Conservation (phyloP, 1,139 yeast genomes). For the Taphrina confusa region DNA sequence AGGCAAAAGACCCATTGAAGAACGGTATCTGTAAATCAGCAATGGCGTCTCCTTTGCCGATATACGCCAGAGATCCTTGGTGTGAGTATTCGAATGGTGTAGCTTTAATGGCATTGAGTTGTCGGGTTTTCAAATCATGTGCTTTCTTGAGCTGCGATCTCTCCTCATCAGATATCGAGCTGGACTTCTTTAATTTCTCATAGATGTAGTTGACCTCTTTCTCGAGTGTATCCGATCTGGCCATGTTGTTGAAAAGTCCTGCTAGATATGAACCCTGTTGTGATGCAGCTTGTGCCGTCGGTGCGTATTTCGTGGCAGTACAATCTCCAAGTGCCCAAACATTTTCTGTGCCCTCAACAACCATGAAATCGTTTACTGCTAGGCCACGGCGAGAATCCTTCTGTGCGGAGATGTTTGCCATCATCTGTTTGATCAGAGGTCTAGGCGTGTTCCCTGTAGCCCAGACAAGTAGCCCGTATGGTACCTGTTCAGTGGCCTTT, state of each 20-base stretch:
- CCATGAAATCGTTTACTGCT: conserved; percentile 76
- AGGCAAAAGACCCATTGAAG: conserved; percentile 68
- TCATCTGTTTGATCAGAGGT: conserved; percentile 67
- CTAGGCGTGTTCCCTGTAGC: conserved; percentile 96
- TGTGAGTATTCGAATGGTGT: conserved; percentile 60
- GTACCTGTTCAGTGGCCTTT: conserved; percentile 62
- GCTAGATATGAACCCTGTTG: conserved; percentile 90
- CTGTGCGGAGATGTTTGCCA: conserved; percentile 74
- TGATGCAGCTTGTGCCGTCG: conserved; percentile 96
- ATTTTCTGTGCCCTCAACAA: conserved; percentile 79
- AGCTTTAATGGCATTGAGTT: conserved; percentile 63
- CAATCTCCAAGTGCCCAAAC: conserved; percentile 93
- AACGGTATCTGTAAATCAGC: conserved; percentile 83
- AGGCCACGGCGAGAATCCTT: conserved; percentile 86
- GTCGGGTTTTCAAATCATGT: conserved; percentile 49
- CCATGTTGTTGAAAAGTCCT: conserved; percentile 64
- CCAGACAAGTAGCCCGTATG: conserved; percentile 93
- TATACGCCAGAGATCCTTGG: conserved; percentile 63
- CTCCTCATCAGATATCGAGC: conserved; percentile 45
- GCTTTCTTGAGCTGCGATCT: conserved; percentile 46
- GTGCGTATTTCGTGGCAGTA: conserved; percentile 84
- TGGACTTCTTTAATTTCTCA: conserved; percentile 47
- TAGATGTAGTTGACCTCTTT: conserved; percentile 50
- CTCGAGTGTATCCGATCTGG: conserved; percentile 66
- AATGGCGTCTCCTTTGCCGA: conserved; percentile 88